phyloP scores from a whole-genome alignment of 2,329 filamentous ascomycete genomes.

The Colletotrichum aenigma region DNA sequence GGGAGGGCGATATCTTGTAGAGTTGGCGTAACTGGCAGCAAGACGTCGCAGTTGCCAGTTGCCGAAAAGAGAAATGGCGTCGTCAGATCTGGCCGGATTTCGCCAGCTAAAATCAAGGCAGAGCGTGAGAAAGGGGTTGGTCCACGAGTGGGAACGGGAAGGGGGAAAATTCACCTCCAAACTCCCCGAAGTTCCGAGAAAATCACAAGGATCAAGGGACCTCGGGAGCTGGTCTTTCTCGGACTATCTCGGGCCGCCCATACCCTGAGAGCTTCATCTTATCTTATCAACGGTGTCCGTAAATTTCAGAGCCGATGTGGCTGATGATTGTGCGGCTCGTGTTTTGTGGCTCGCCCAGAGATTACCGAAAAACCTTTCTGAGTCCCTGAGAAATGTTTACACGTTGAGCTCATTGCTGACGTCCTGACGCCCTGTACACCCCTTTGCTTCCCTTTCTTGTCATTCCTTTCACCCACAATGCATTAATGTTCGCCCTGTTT shows the following conservation, averaged over 20 bases:
- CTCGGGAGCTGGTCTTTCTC: background rate
- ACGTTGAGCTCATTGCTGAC: background rate
- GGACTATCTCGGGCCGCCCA: background rate
- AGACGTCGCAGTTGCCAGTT: background rate
- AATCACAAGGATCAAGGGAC: background rate
- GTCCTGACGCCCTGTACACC: background rate
- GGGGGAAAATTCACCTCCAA: background rate
- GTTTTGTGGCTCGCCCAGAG: background rate
- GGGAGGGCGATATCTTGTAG: background rate
- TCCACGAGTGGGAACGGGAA: background rate
- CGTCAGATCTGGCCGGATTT: background rate
- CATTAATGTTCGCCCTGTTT: background rate
- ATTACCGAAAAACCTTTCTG: background rate
- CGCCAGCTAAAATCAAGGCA: background rate
- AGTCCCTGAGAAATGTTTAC: background rate
- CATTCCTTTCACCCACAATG: conserved; percentile 11
- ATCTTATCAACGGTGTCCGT: background rate
- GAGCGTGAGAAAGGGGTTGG: background rate
- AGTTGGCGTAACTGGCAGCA: background rate
- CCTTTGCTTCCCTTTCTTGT: background rate
- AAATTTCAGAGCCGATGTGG: background rate
- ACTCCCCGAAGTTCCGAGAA: background rate
- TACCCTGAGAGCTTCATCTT: background rate
- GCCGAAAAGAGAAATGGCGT: fast-evolving
- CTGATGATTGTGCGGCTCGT: background rate